Base-by-base conservation (phyloP, 1,139 yeast genomes). In the Suhomyces coccinellae region DNA sequence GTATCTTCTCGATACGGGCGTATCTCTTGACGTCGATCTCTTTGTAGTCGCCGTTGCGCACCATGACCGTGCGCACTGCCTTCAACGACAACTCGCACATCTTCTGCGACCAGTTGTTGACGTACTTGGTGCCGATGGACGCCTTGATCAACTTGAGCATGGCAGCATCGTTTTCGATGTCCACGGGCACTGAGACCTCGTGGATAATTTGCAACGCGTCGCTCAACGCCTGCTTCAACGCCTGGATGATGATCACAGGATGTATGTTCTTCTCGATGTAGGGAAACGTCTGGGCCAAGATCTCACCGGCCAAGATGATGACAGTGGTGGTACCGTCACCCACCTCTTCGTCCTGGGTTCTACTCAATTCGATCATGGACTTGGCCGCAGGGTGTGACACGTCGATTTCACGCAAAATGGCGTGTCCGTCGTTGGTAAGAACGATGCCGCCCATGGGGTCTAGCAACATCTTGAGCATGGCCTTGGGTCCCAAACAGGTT, bases 361-460 rank as follows among this genome's bases (percentile, higher is more conserved):
- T 82, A 58, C 95, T 85, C 56, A 95, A 79, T 69, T 95, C 99
- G 62, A 95, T 87, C 98, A 95, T 95, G 29, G 96, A 87, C 70
- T 95, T 95, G 43, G 99, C 99, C 8, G 99, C 99, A 6, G 99
- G 99, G 63, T 90, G 98, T 3, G 95, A 87, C 48, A 88, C 96
- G 61, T 88, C 96, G 52, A 88, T 87, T 65, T 88, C 96, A 59
- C 96, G 77, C 55, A 88, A 73, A 48, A 88, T 88, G 10, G 96
- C 97, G 65, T 91, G 98, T 7, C 99, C 99, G 65, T 95, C 99
- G 67, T 95, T 95, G 46, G 99, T 95, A 55, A 95, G 77, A 15
- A 93, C 97, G 53, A 95, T 87, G 32, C 99, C 99, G 28, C 99
- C 99, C 93, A 93, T 91, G 44, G 99, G 99, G 65, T 95, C 99